These are phyloP conservation scores for Metschnikowia colocasiae DNA, from an alignment of 805 yeast species.

Conservation along the genomic window DNA sequence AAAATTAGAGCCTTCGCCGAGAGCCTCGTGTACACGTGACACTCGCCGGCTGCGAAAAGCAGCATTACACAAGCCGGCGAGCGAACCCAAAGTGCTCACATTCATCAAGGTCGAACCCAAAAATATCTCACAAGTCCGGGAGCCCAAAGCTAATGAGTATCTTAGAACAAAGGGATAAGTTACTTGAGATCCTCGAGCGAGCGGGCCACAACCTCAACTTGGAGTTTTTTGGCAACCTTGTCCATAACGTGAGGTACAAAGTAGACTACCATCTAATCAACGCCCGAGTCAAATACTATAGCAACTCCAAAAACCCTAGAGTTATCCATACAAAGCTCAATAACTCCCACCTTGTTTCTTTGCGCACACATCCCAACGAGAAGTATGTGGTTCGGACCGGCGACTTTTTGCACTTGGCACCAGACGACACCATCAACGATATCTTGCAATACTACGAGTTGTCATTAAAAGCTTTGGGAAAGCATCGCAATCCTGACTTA, in stretches of 20 bases:
- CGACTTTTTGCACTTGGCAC: conserved; percentile 27
- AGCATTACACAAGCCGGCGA: conserved; percentile 6
- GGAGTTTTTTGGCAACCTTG: conserved; percentile 10
- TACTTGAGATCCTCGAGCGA: conserved; percentile 10
- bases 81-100: neutral
- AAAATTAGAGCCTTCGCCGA: neutral
- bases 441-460: conserved; percentile 12
- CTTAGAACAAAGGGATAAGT: conserved; percentile 9
- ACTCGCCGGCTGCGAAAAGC: conserved; percentile 5
- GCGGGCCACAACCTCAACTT: conserved; percentile 13
- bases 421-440: conserved; percentile 12
- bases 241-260: conserved; percentile 30
- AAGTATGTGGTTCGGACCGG: conserved; percentile 30
- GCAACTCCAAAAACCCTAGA: conserved; percentile 33
- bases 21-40: neutral
- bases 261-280: conserved; percentile 32
- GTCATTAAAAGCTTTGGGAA: neutral
- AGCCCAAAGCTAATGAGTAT: neutral
- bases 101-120: neutral
- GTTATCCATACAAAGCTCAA: conserved; percentile 35
- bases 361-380: conserved; percentile 36
- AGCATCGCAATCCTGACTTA: neutral
- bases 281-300: conserved; percentile 37
- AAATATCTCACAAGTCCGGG: neutral
- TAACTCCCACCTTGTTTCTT: conserved; percentile 32